A percentile compares a stretch with the other conserved stretches of the same genome.
Evolutionary conservation across 139 green algal species (phyloP).

Genomic region (Nannochloris sp.): DNA sequence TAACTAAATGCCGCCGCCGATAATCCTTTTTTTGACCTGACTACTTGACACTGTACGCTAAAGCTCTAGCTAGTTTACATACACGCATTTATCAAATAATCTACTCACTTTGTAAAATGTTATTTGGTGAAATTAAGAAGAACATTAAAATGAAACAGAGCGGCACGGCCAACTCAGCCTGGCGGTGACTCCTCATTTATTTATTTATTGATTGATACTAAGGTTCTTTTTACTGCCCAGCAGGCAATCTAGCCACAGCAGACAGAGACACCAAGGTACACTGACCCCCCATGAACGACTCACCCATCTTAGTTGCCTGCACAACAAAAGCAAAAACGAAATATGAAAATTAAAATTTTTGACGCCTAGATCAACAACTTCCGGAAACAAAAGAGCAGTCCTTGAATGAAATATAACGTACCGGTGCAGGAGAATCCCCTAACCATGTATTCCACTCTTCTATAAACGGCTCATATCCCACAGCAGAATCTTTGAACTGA

Average conservation of each 20-base stretch:
- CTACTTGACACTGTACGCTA: no score
- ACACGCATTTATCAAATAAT: no score
- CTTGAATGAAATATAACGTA: background rate
- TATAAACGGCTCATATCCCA: background rate
- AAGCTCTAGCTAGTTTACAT: no score
- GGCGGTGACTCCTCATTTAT: no score
- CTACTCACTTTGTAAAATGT: no score
- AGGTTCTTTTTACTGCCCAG: no score
- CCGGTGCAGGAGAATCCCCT: background rate
- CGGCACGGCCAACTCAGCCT: no score
- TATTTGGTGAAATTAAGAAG: no score
- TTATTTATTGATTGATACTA: no score
- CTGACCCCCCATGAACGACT: background rate
- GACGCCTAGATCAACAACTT: background rate
- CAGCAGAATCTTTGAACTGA: conserved; percentile 2
- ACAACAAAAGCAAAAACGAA: background rate
- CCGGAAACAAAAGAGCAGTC: background rate
- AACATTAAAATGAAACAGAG: no score
- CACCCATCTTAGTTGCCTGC: background rate
- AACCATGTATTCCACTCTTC: conserved; percentile 6
- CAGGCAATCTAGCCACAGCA: background rate
- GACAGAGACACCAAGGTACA: background rate
- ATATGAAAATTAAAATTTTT: background rate
- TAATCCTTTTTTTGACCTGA: no score
- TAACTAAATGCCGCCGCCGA: conserved; percentile 24